Evolutionary conservation across 163 green algal species (phyloP), one percentile per base, ranked within the genome.

Genomic region (Chlamydomonas reinhardtii): DNA sequence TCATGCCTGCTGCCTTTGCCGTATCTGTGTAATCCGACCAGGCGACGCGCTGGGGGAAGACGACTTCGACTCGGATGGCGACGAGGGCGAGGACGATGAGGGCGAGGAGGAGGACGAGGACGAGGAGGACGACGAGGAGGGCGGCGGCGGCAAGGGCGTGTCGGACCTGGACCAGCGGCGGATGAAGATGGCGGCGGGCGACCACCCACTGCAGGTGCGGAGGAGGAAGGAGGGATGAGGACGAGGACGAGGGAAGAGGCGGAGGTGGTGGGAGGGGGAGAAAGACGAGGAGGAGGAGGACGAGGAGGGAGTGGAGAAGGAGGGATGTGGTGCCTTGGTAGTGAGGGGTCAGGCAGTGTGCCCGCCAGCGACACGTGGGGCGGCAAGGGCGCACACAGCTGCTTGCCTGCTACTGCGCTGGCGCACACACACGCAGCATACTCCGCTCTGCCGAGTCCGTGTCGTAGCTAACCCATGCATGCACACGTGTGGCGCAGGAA

Each of bases 121-220:
- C 20, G 70, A 43, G 16, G 83, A 68, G 25, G 70, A 85, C 12
- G 79, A 81, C 0, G 81, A 83, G 22, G 86, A 88, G 25, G 89
- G 80, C 17, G 84, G 32, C 2, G 72, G 54, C 14, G 88, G 78
- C 14, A 61, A 39, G 59, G 73, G 27, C 17, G 1, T 70, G 61
- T 82, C 78, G 22, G 85, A 73, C 35, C 86, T 97, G 64, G 92
- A 95, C 74, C 64, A 71, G 62, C 92, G 95, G 73, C 92, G 92
- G 17, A 86, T 87, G 80, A 52, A 80, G 68, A 83, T 84, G 8
- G 96, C 96, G 35, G 93, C 93, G 15, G 96, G 96, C 5, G 83
- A 91, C 85, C 92, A 98, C 78, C 94, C 95, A 27, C 89, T 98
- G 86, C 96, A 97, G 92, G 68, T 88, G 74, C 17, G 82, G 48